Evolutionary conservation across 2,329 filamentous ascomycete species (phyloP), one percentile per base, ranked within the genome.

Genomic region (Amesomyces nigricolor): DNA sequence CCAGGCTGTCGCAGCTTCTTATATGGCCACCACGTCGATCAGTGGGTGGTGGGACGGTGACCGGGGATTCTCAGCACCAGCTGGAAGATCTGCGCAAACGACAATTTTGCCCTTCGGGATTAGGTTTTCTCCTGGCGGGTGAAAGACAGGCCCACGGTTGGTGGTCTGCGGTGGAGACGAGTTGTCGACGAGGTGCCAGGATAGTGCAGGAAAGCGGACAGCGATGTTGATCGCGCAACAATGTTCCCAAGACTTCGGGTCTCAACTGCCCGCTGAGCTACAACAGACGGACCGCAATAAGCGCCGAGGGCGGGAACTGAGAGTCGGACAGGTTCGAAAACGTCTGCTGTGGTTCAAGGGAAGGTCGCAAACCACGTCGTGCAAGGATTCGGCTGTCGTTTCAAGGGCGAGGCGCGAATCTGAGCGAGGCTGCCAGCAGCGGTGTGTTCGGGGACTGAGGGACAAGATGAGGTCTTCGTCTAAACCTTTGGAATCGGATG

Each of bases 41-140:
- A 39, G 44, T 19, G 57, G 42, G 45, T 43, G 53, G 53, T 45
- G 49, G 56, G 49, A 46, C 35, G 19, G 38, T 11, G 11, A 19
- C 14, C 35, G 42, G 50, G 37, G 26, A 29, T 53, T 22, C 32
- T 13, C 47, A 39, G 35, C 14, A 29, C 29, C 49, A 43, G 35
- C 52, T 44, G 37, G 38, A 47, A 45, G 57, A 56, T 57, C 53
- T 44, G 57, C 51, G 44, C 38, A 22, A 16, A 51, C 14, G 42
- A n/a, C 45, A 53, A 47, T 50, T 50, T 51, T 47, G 43, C 35
- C 26, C 3, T 11, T 30, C 42, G 29, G 32, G 30, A 14, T 22
- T 19, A 19, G 17, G 17, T 19, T 38, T 22, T 53, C 46, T 32
- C 49, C 48, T 50, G 50, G 46, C 32, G 51, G 51, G 22, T 45